These are phyloP conservation scores for Leccinellum luteum DNA, from an alignment of 768 basidiomycete species.

Conservation along the genomic window DNA sequence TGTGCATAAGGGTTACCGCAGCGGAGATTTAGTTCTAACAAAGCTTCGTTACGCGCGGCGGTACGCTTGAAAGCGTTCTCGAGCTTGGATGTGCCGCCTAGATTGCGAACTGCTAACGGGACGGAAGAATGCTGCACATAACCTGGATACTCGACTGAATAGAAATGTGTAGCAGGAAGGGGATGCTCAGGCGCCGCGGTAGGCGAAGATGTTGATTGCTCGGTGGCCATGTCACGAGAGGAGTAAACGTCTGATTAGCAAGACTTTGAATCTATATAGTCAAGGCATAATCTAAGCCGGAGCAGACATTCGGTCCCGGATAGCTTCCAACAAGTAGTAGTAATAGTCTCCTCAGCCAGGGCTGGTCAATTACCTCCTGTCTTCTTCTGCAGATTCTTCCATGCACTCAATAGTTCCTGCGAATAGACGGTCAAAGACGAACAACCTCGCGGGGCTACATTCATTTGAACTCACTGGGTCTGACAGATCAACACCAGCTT, in stretches of 20 bases:
- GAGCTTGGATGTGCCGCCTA: slow-evolving; percentile 69
- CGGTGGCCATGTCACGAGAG: slow-evolving; percentile 7
- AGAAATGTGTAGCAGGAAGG: slow-evolving; percentile 60
- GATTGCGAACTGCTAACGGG: slow-evolving; percentile 55
- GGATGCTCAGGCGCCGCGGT: slow-evolving; percentile 38
- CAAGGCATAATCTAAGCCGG: not conserved
- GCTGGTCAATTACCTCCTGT: slow-evolving; percentile 14
- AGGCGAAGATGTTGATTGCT: slow-evolving; percentile 12
- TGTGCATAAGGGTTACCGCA: slow-evolving; percentile 78
- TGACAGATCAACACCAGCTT: slow-evolving; percentile 57
- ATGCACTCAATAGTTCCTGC: slow-evolving; percentile 47
- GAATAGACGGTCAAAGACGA: not conserved
- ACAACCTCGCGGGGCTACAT: not conserved
- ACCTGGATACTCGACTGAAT: slow-evolving; percentile 89
- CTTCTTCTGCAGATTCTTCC: slow-evolving; percentile 35
- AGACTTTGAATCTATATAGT: not conserved
- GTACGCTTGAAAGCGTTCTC: slow-evolving; percentile 75
- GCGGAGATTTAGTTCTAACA: slow-evolving; percentile 75
- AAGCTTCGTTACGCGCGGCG: slow-evolving; percentile 55
- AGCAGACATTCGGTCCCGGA: not conserved
- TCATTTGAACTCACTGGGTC: slow-evolving; percentile 43
- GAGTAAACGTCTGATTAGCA: slow-evolving; percentile 6
- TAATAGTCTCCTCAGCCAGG: not conserved
- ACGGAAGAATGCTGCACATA: slow-evolving; percentile 67
- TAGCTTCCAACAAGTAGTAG: not conserved